Evolutionary conservation across 1,139 yeast genomes (phyloP).

Genomic region (Casaregolazyma lundiana): DNA sequence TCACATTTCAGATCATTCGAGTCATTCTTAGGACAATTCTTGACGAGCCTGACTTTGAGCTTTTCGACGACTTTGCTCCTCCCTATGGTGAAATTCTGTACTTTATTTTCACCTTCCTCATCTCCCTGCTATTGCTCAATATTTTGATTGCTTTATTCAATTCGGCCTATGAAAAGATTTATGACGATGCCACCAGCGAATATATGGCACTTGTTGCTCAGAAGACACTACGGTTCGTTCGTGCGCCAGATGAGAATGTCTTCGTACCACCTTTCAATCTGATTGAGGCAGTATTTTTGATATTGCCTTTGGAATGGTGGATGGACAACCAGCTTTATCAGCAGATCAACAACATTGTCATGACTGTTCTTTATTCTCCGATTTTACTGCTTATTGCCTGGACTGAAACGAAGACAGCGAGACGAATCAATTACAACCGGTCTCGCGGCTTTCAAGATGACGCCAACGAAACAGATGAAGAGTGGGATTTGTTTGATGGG

Average conservation of each 20-base stretch:
- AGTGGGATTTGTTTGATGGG: conserved; percentile 83
- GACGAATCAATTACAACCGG: conserved; percentile 69
- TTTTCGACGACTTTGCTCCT: conserved; percentile 68
- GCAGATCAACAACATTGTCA: conserved; percentile 38
- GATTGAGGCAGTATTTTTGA: conserved; percentile 52
- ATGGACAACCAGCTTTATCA: conserved; percentile 30
- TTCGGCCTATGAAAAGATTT: conserved; percentile 76
- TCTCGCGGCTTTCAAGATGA: conserved; percentile 65
- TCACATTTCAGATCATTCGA: conserved; percentile 58
- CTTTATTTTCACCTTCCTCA: conserved; percentile 70
- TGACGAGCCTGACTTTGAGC: conserved; percentile 67
- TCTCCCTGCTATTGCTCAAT: conserved; percentile 55
- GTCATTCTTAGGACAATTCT: conserved; percentile 67
- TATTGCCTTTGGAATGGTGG: conserved; percentile 40
- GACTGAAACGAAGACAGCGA: conserved; percentile 61
- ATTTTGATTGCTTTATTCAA: conserved; percentile 80
- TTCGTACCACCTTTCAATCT: conserved; percentile 83
- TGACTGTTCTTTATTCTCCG: conserved; percentile 68
- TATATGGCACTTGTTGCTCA: conserved; percentile 81
- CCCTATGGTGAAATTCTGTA: conserved; percentile 79
- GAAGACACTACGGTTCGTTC: conserved; percentile 73
- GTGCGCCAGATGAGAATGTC: conserved; percentile 85
- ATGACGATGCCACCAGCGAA: conserved; percentile 78
- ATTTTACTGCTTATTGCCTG: conserved; percentile 55
- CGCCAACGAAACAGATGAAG: conserved; percentile 72